These are phyloP conservation scores for Apiosordaria backusii DNA, from an alignment of 495 filamentous ascomycete species.

Conservation along the genomic window DNA sequence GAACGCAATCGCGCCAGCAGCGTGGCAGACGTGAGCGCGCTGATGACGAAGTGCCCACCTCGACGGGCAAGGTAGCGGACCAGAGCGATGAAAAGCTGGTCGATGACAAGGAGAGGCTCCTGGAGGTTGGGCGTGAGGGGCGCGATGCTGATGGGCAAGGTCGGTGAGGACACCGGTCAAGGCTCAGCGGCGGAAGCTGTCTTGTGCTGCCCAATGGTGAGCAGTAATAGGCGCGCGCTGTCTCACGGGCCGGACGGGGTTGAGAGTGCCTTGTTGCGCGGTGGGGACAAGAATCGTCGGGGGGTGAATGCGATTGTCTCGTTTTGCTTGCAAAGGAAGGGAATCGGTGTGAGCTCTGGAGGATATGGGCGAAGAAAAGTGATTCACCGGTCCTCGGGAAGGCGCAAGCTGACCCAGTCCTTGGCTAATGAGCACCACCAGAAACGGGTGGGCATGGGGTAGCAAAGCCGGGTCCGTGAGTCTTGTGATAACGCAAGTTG, in stretches of 20 bases:
- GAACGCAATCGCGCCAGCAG: neutral
- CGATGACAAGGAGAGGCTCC: neutral
- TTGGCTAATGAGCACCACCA: constrained; percentile 10
- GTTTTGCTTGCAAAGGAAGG: constrained; percentile 22
- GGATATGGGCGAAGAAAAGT: constrained; percentile 30
- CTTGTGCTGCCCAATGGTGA: neutral
- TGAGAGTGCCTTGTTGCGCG: constrained; percentile 15
- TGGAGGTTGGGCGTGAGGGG: neutral
- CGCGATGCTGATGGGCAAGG: neutral
- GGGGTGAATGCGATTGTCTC: constrained; percentile 26
- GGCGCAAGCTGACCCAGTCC: constrained; percentile 24
- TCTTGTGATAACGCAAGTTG: neutral
- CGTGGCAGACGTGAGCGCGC: neutral
- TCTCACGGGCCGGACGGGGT: constrained; percentile 26
- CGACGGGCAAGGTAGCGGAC: neutral
- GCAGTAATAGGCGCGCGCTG: constrained; percentile 18
- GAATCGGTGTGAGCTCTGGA: constrained; percentile 32
- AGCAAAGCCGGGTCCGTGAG: neutral
- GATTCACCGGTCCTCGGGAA: constrained; percentile 36
- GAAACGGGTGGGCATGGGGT: constrained; percentile 4
- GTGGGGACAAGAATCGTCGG: constrained; percentile 27
- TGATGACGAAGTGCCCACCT: neutral
- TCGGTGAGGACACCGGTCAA: neutral
- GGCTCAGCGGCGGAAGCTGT: neutral
- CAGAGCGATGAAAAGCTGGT: neutral